Base-by-base conservation (phyloP, 2,329 filamentous ascomycete species). In the Claviceps spartinae region DNA sequence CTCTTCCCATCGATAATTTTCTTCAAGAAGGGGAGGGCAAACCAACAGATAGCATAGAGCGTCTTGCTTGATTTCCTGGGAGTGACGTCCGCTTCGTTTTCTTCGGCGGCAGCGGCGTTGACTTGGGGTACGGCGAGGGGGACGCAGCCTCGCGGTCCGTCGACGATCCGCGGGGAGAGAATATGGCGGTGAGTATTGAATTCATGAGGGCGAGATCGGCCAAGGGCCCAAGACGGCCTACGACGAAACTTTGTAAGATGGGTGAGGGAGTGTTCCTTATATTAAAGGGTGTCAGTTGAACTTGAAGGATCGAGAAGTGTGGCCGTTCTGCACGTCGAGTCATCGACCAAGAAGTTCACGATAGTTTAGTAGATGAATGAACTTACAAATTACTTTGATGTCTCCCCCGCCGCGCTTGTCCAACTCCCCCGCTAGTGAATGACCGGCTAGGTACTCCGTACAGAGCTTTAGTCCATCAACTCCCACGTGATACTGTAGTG, bases 141-240 rank as follows among this genome's bases (percentile, higher is more conserved):
- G 53, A 48, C 18, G 47, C 43, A 5, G 26, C 24, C 2, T 41
- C 50, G n/a, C 47, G 37, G n/a, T 43, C 30, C 20, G 26, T 26
- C 20, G 50, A 24, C 3, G 37, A 20, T 34, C 52, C 52, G 11
- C 50, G 50, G 13, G 53, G 50, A 5, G 53, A 48, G 40, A 52
- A 54, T n/a, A 54, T 43, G 1, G 47, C 43, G 9, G 50, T 37
- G 26, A 54, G 11, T 11, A 52, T 38, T 4, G 36, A 47, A 34
- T 20, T 52, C 53, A 54, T 54, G 20, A n/a, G 22, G 43, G 22
- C 9, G 24, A 51, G 34, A 11, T 34, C n/a, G 11, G 22, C 34
- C 13, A 24, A 5, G 24, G 24, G 24, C 24, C 5, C 24, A 48
- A 20, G 13, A 34, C 8, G 8, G 26, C 26, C 26, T 30, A n/a